phyloP scores from a whole-genome alignment of 164 flowering plant genomes.

The Vitis rotundifolia region DNA sequence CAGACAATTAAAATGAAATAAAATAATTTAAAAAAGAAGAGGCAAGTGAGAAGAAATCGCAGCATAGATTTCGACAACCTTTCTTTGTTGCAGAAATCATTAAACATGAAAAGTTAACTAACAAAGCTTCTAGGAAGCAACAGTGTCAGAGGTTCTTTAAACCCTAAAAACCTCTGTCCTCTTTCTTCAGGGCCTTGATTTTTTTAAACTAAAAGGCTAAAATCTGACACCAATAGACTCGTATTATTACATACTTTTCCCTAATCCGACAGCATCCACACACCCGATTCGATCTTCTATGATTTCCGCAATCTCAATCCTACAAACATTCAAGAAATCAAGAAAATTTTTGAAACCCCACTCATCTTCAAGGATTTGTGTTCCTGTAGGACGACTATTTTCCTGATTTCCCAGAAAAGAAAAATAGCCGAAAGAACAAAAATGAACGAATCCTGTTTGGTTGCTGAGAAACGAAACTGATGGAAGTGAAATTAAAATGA shows the following conservation, averaged over 20 bases:
- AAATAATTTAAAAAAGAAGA: not conserved
- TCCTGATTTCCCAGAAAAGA: not conserved
- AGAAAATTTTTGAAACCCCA: no score
- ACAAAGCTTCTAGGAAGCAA: not conserved
- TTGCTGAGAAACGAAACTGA: constrained; percentile 9
- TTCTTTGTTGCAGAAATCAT: constrained; percentile 6
- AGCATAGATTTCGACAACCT: constrained; percentile 10
- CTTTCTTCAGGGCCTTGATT: not conserved
- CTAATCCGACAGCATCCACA: no score
- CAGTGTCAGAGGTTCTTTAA: constrained; percentile 14
- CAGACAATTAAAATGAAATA: not conserved
- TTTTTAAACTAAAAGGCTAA: no score
- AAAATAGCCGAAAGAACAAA: not conserved
- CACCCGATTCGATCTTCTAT: no score
- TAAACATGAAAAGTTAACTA: not conserved
- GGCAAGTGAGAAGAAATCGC: not conserved
- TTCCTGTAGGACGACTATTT: no score
- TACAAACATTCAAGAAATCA: no score
- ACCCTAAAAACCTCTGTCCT: constrained; percentile 14
- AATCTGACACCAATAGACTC: no score
- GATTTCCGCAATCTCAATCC: no score
- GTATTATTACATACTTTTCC: no score
- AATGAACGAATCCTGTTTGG: not conserved
- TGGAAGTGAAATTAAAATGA: not conserved
- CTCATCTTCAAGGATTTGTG: no score